These are phyloP conservation scores for Coemansia sp. DNA, from an alignment of 192 early-diverging fungal species.

Conservation along the genomic window DNA sequence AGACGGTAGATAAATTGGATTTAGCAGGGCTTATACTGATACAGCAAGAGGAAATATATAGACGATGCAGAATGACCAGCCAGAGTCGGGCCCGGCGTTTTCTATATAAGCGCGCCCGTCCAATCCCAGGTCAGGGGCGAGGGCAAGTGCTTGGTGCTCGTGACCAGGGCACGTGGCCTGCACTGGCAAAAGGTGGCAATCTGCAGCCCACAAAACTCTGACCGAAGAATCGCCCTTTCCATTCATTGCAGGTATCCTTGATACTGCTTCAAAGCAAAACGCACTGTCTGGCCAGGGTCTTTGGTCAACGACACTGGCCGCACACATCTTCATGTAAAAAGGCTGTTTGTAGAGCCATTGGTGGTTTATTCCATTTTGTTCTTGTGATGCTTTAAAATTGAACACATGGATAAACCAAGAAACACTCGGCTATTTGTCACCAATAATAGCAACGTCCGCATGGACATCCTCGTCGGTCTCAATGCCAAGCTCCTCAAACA, in stretches of 20 bases:
- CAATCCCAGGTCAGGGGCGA: slow-evolving; percentile 1
- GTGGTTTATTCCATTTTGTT: too few species aligned
- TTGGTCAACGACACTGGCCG: too few species aligned
- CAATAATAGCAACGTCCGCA: slow-evolving; percentile 35
- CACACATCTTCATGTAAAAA: too few species aligned
- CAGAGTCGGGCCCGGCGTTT: not conserved
- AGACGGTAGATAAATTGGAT: too few species aligned
- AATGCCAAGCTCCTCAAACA: slow-evolving; percentile 58
- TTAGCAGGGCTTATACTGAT: not conserved
- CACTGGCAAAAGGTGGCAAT: not conserved
- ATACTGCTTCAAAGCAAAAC: too few species aligned
- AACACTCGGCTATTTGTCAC: not conserved
- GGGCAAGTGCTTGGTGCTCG: not conserved
- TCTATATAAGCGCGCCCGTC: not conserved
- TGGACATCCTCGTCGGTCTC: slow-evolving; percentile 60
- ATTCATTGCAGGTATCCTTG: too few species aligned
- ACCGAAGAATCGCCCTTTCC: too few species aligned
- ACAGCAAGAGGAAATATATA: not conserved
- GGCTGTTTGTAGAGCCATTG: too few species aligned
- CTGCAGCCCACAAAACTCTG: slow-evolving; percentile 1
- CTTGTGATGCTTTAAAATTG: too few species aligned
- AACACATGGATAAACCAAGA: not conserved
- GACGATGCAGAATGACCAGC: not conserved
- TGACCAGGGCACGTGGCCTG: slow-evolving; percentile 11
- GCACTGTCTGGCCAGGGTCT: too few species aligned